Evolutionary conservation across 2,329 filamentous ascomycete species (phyloP), one percentile per base, ranked within the genome.

Genomic region (Penicillium psychrosexuale): DNA sequence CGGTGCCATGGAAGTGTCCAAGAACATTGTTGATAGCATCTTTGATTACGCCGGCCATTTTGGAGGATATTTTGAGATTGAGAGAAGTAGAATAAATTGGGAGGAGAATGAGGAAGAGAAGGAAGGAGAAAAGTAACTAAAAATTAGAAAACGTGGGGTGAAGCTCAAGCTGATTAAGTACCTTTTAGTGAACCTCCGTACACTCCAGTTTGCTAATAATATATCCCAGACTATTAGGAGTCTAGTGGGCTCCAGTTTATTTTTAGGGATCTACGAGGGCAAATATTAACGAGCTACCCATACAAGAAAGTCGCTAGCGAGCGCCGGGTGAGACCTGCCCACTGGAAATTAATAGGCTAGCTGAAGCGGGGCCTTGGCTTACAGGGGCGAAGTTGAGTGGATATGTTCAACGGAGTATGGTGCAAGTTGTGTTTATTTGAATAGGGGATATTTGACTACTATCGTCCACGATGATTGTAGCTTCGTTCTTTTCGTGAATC

Each of bases 21-120:
- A 82, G 66, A 47, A 80, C 62, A 56, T 75, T 80, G 67, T 78
- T 76, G 57, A 81, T 72, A 31, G 71, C 72, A 51, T 74, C 77
- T 68, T 72, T 76, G 51, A 77, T 70, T 53, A 70, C 66, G 43
- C 68, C 62, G 49, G 74, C 69, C 74, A 77, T 76, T 61, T 49
- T 69, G 54, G 22, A 51, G n/a, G 19, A 37, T 38, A 42, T 44
- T 47, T 39, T 44, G 46, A 17, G 47, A 31, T 33, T 2, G 37
- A 45, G 40, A 50, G 19, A 22, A 45, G 24, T 22, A 47, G 44
- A 40, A 24, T 9, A 11, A 33, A 13, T 19, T 44, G 27, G 19
- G 44, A 43, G 22, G 47, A 31, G 39, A 42, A 36, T 45, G 56
- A 38, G 53, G 33, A 33, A 43, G 43, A 37, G 46, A 56, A 37